Percentiles rank a stretch among this genome's conserved stretches.
Evolutionary conservation across 2,329 filamentous ascomycete species (phyloP).

Genomic region (Aspergillus tamarii): DNA sequence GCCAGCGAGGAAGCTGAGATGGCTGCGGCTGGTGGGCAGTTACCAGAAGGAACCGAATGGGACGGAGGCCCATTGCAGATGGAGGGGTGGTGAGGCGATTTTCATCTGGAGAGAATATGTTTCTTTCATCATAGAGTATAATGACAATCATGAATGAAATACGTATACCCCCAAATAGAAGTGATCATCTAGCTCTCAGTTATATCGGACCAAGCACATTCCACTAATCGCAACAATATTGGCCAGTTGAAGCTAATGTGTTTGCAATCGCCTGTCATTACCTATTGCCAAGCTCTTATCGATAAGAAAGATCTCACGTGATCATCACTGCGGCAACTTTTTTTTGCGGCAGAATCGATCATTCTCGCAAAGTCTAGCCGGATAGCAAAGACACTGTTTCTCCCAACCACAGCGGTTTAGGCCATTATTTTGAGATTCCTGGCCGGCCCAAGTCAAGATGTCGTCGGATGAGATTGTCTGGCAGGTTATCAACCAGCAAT

Average conservation of each 20-base stretch:
- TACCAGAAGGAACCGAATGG: conserved; percentile 39
- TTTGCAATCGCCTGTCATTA: too few species aligned
- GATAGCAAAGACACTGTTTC: conserved; percentile 21
- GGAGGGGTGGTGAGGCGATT: conserved; percentile 34
- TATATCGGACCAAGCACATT: neutral
- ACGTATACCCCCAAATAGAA: conserved; percentile 7
- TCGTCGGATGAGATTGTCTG: conserved; percentile 96
- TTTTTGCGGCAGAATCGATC: conserved; percentile 27
- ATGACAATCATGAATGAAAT: neutral
- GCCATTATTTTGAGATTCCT: conserved; percentile 19
- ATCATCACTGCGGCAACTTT: conserved; percentile 30
- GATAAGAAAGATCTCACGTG: conserved; percentile 37
- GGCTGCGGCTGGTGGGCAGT: conserved; percentile 27
- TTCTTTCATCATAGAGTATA: neutral
- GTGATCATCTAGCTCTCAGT: neutral
- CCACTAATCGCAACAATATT: neutral
- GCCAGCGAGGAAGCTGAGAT: conserved; percentile 32
- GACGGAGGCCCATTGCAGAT: conserved; percentile 40
- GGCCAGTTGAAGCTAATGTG: neutral
- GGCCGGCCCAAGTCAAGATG: conserved; percentile 54
- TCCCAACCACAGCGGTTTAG: conserved; percentile 22
- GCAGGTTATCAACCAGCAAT: conserved; percentile 94
- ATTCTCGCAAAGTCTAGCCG: conserved; percentile 10
- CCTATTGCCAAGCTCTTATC: conserved; percentile 22
- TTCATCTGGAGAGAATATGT: neutral